Conservation (phyloP, 2,329 filamentous ascomycete species). For the Xylaria sp. region DNA sequence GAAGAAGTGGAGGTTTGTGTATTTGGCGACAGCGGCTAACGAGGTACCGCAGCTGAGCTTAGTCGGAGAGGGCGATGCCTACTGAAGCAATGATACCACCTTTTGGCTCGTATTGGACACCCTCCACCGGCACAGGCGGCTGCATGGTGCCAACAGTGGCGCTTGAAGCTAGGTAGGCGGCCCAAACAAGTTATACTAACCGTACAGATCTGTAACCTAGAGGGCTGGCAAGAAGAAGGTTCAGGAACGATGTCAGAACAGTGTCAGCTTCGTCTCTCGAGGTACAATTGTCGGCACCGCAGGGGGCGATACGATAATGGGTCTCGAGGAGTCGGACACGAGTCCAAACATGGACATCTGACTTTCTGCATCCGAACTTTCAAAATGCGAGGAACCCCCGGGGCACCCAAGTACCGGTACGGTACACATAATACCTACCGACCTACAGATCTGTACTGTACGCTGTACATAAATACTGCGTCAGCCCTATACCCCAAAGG, state of each 20-base stretch:
- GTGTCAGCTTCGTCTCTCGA: slow-evolving; percentile 6
- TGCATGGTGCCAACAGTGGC: neutral
- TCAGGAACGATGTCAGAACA: slow-evolving; percentile 8
- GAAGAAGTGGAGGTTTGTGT: neutral
- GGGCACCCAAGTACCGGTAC: too few species aligned
- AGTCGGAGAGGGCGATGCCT: neutral
- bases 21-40: neutral
- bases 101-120: neutral
- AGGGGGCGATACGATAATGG: slow-evolving; percentile 7
- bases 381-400: neutral
- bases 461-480: too few species aligned
- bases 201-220: too few species aligned
- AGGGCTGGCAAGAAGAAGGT: slow-evolving; percentile 4
- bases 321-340: neutral
- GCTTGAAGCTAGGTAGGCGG: neutral
- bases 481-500: too few species aligned
- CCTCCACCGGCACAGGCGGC: neutral
- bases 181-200: neutral
- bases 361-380: neutral
- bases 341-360: neutral
- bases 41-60: neutral
- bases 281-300: slow-evolving; percentile 8
- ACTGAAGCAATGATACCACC: neutral
- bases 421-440: too few species aligned
- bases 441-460: too few species aligned